Base-by-base conservation (phyloP, 495 filamentous ascomycete species). In the Melanomma pulvis-pyrius region DNA sequence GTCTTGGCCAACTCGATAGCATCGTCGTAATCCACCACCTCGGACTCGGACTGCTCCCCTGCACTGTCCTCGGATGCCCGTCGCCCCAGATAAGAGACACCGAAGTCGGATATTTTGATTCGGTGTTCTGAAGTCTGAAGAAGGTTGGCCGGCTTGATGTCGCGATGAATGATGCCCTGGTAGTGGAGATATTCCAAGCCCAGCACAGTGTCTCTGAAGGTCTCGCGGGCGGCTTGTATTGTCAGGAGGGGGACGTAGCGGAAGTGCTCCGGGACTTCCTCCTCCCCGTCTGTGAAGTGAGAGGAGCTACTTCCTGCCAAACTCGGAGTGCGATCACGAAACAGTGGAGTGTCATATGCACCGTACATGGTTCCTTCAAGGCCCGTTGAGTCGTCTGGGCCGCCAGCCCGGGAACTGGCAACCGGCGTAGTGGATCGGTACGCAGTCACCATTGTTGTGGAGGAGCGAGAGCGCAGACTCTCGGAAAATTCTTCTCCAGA, bases 101-200 rank as follows among this genome's bases (percentile, higher is more conserved):
- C 94, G 79, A 99, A 99, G 74, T 99, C 94, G n/a, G 94, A 98
- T 51, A 99, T 99, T 81, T 98, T 99, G 67, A 96, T 90, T 13
- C 89, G 86, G 71, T 92, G 85, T 69, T 92, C 89, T 61, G 82
- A 84, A 5, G 92, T 96, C 79, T 92, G 90, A 8, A 99, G 82
- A 5, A 99, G 82, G 75, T 99, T 99, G n/a, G 93, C 92, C 0
- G 94, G 94, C 75, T 99, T 99, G 79, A 99, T 99, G 74, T 99
- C 94, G 30, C 94, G 90, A 74, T 99, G 94, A 47, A 98, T 92
- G 47, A 99, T 93, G 30, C 92, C 92, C 77, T 98, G 91, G 71
- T 92, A 98, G 71, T 99, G 94, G 6, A 99, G 83, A 74, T 97
- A 98, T 73, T 98, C 96, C 26, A 99, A 78, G 25, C 94, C 94